A percentile compares a stretch with the other conserved stretches of the same genome.
phyloP scores from a whole-genome alignment of 148 eudicot genomes.

The Fagopyrum esculentum region DNA sequence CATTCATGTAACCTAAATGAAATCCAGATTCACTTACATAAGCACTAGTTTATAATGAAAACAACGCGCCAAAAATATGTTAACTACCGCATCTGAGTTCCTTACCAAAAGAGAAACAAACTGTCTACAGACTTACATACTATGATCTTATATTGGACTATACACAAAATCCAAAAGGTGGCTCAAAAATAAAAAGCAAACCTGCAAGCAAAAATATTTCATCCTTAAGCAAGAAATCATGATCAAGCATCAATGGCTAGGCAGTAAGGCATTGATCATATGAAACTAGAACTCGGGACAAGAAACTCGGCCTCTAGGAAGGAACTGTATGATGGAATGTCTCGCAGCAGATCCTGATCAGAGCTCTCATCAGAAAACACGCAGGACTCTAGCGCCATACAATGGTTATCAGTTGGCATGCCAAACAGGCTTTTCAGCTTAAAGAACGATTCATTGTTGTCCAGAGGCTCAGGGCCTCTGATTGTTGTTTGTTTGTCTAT shows the following conservation, averaged over 20 bases:
- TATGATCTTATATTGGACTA: not conserved
- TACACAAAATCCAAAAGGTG: not conserved
- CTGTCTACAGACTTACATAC: not conserved
- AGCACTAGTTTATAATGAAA: not conserved
- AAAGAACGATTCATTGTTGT: slow-evolving; percentile 40
- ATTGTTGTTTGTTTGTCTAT: slow-evolving; percentile 45
- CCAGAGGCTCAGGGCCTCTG: slow-evolving; percentile 39
- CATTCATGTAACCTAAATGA: not conserved
- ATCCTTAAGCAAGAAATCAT: not conserved
- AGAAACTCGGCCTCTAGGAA: slow-evolving; percentile 90
- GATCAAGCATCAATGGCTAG: slow-evolving; percentile 55
- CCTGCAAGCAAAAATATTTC: not conserved
- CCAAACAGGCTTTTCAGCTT: slow-evolving; percentile 43
- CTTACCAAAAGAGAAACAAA: not conserved
- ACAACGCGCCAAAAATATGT: not conserved
- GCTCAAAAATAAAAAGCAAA: not conserved
- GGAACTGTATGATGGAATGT: slow-evolving; percentile 65
- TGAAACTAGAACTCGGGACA: slow-evolving; percentile 39
- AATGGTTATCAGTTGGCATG: slow-evolving; percentile 36
- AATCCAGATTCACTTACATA: slow-evolving; percentile 1
- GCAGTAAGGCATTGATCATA: slow-evolving; percentile 29
- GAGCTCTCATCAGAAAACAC: slow-evolving; percentile 45
- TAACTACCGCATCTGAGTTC: not conserved
- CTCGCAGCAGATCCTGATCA: slow-evolving; percentile 76
- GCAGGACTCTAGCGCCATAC: slow-evolving; percentile 27